These are phyloP conservation scores for Starmerella apis DNA, from an alignment of 805 yeast genomes.

Conservation along the genomic window DNA sequence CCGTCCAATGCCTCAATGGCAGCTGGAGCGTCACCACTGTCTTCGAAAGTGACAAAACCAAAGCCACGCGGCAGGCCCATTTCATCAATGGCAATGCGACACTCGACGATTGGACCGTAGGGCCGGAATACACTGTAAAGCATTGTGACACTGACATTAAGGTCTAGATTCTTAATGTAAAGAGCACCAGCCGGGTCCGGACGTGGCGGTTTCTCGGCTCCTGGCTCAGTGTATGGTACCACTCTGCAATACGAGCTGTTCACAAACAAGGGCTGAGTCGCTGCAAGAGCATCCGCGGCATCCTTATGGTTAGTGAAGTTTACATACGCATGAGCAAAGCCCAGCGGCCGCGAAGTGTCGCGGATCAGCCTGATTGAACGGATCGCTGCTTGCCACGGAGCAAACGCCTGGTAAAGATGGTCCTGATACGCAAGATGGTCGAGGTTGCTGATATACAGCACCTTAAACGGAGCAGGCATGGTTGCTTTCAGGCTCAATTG, in stretches of 20 bases:
- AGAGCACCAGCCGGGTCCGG: slow-evolving; percentile 28
- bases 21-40: slow-evolving; percentile 17
- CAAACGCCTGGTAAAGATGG: slow-evolving; percentile 23
- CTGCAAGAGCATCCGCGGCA: slow-evolving; percentile 18
- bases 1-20: slow-evolving; percentile 25
- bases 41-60: slow-evolving; percentile 24
- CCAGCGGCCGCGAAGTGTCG: slow-evolving; percentile 19
- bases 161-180: slow-evolving; percentile 72
- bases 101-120: slow-evolving; percentile 22
- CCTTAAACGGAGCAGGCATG: slow-evolving; percentile 10
- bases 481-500: slow-evolving; percentile 3
- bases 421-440: slow-evolving; percentile 22
- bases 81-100: slow-evolving; percentile 24
- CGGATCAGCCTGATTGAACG: slow-evolving; percentile 20
- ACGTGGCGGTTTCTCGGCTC: slow-evolving; percentile 12
- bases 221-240: slow-evolving; percentile 13
- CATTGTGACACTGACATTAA: slow-evolving; percentile 42
- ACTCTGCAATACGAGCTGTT: slow-evolving; percentile 24
- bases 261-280: slow-evolving; percentile 22
- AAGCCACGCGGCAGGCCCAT: slow-evolving; percentile 26
- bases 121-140: slow-evolving; percentile 20
- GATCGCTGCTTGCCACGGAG: slow-evolving; percentile 16
- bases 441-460: slow-evolving; percentile 25
- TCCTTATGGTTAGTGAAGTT: slow-evolving; percentile 20
- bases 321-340: slow-evolving; percentile 21